A percentile compares a stretch with the other conserved stretches of the same genome.
Conservation (phyloP, 208 protist species). For the Porcisia hertigi region DNA sequence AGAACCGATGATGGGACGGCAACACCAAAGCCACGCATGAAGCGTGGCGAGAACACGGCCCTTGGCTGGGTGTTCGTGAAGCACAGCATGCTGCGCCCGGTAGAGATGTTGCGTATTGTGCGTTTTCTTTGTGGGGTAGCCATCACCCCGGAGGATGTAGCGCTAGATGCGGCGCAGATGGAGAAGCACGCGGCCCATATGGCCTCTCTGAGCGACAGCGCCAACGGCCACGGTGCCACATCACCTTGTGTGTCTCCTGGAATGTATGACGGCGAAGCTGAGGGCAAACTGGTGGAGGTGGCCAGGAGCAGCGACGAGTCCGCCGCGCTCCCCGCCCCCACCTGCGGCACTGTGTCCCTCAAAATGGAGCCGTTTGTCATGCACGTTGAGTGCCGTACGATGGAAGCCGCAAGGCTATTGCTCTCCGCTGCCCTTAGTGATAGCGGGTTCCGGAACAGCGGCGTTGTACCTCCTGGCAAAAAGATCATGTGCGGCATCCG, state of each 20-base stretch:
- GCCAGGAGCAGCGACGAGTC: neutral
- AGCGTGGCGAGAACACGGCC: constrained; percentile 68
- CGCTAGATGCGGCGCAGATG: constrained; percentile 31
- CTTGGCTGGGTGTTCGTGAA: constrained; percentile 85
- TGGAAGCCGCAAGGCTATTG: constrained; percentile 73
- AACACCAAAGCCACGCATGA: constrained; percentile 32
- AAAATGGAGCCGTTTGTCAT: constrained; percentile 92
- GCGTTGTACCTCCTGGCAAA: constrained; percentile 75
- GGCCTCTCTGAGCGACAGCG: constrained; percentile 6
- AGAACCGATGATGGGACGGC: constrained; percentile 6
- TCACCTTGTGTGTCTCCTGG: neutral
- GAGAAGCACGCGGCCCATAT: constrained; percentile 24
- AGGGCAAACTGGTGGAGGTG: constrained; percentile 43
- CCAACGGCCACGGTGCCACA: neutral
- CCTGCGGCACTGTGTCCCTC: constrained; percentile 54
- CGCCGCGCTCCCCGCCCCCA: constrained; percentile 28
- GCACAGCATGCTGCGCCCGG: constrained; percentile 66
- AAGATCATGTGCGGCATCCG: constrained; percentile 86
- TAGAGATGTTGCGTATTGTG: constrained; percentile 63
- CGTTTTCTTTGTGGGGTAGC: constrained; percentile 55
- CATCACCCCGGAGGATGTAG: constrained; percentile 14
- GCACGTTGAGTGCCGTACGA: constrained; percentile 85
- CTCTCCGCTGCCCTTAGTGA: constrained; percentile 71
- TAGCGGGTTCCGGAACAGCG: constrained; percentile 85
- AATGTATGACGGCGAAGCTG: constrained; percentile 55